Percentiles rank a stretch among this genome's conserved stretches.
These are phyloP conservation scores for Rhodotorula taiwanensis DNA, from an alignment of 768 basidiomycete species.

Conservation along the genomic window DNA sequence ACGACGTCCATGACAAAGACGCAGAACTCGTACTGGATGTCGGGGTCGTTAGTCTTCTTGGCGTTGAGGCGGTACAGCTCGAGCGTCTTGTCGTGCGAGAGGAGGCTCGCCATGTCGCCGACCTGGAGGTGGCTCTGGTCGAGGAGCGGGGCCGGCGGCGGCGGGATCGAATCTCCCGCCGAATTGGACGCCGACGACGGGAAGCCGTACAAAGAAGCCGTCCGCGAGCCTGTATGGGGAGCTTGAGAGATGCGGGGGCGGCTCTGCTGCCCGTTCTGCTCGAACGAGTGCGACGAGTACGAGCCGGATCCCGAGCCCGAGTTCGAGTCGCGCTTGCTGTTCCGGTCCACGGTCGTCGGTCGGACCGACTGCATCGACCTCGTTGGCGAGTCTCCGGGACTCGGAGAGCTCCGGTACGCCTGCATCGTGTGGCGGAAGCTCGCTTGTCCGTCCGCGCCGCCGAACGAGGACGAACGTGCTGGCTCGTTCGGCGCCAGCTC, in stretches of 20 bases:
- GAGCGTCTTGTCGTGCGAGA: conserved; percentile 90
- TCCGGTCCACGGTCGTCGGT: conserved; percentile 8
- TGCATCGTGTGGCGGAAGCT: conserved; percentile 35
- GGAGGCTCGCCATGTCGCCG: conserved; percentile 82
- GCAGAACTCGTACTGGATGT: conserved; percentile 95
- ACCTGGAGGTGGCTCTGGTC: conserved; percentile 40
- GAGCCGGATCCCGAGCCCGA: conserved; percentile 31
- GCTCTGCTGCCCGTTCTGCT: neutral
- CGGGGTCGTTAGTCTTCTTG: conserved; percentile 96
- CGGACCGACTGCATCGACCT: neutral
- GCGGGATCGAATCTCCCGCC: neutral
- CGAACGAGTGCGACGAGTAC: conserved; percentile 19
- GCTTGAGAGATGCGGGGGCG: conserved; percentile 26
- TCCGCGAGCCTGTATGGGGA: conserved; percentile 21
- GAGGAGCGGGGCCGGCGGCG: conserved; percentile 28
- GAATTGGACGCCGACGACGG: neutral
- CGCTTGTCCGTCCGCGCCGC: neutral
- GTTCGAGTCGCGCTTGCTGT: neutral
- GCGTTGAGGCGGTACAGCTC: conserved; percentile 96
- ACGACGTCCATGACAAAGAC: conserved; percentile 98
- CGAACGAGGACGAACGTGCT: neutral
- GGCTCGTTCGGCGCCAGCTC: neutral
- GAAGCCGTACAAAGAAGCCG: conserved; percentile 27
- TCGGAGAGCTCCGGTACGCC: neutral
- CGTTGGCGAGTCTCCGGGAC: neutral